phyloP scores from a whole-genome alignment of 164 flowering plant species.

The Aristolochia contorta region DNA sequence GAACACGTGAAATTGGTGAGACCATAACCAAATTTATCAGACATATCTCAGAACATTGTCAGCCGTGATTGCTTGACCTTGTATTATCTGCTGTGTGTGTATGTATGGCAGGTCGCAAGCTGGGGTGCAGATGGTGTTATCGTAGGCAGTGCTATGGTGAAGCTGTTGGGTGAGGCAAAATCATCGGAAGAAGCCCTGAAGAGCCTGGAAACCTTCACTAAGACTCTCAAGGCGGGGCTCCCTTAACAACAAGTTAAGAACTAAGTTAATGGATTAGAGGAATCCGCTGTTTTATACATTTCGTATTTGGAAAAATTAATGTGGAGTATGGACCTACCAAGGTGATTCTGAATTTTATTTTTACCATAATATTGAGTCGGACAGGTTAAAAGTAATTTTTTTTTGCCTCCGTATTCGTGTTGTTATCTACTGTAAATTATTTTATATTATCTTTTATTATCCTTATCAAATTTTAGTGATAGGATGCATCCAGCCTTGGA shows the following conservation, averaged over 20 bases:
- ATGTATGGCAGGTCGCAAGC: conserved; percentile 46
- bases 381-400: too few species aligned
- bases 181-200: conserved; percentile 78
- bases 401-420: too few species aligned
- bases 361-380: too few species aligned
- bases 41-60: neutral
- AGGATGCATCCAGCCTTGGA: too few species aligned
- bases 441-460: too few species aligned
- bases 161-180: conserved; percentile 59
- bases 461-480: too few species aligned
- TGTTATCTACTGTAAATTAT: too few species aligned
- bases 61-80: neutral
- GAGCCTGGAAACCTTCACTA: conserved; percentile 58
- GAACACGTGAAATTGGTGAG: conserved; percentile 87
- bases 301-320: too few species aligned
- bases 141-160: conserved; percentile 93
- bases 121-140: conserved; percentile 99
- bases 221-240: conserved; percentile 57
- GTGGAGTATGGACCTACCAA: too few species aligned
- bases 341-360: too few species aligned
- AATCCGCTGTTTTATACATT: too few species aligned
- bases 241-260: conserved; percentile 19
- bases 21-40: neutral
- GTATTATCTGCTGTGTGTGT: neutral
- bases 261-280: too few species aligned